Base-by-base conservation (phyloP, 208 protist genomes). In the Lotmaria passim region DNA sequence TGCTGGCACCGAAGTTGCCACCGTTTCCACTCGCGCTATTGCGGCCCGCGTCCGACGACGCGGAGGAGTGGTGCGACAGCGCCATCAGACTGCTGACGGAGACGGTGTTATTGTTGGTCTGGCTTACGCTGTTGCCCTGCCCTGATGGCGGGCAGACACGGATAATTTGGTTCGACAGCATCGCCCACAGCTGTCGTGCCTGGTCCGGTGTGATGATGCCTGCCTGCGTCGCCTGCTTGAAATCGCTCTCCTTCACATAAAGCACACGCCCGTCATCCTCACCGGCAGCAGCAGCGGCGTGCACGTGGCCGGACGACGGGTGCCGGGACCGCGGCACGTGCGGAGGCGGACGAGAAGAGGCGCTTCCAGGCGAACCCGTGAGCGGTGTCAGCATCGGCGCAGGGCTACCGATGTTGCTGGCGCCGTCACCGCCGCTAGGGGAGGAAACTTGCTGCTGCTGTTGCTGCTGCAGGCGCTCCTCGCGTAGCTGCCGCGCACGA, bases 121-220 rank as follows among this genome's bases (percentile, higher is more conserved):
- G n/a, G n/a, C n/a, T n/a, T n/a, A n/a, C n/a, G n/a, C n/a, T n/a
- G 28, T 63, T 59, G 58, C 41, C 69, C 31, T 71, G 65, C 38
- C 33, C 53, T 4, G 67, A 59, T 19, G 72, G 57, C 11, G 73
- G 73, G 17, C 75, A 85, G 21, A 90, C 78, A 24, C 82, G 86
- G 23, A 95, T 86, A 39, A 90, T 79, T 55, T 93, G 83, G 51
- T 91, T 87, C 28, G 85, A 93, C 12, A 93, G 71, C 87, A 95
- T 95, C 15, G 87, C 90, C 90, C 90, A 95, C 33, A 95, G 81
- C 73, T 95, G 90, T 8, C 87, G 78, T 0, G 87, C 84, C 65
- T 95, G 90, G 62, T 93, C 90, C 3, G 85, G 83, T 10, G 85
- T 95, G 73, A 95, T 95, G 50, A 95, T 89, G 48, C 87, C 87